These are phyloP conservation scores for Ophiostoma pallidulum DNA, from an alignment of 2,329 filamentous ascomycete species.

Conservation along the genomic window DNA sequence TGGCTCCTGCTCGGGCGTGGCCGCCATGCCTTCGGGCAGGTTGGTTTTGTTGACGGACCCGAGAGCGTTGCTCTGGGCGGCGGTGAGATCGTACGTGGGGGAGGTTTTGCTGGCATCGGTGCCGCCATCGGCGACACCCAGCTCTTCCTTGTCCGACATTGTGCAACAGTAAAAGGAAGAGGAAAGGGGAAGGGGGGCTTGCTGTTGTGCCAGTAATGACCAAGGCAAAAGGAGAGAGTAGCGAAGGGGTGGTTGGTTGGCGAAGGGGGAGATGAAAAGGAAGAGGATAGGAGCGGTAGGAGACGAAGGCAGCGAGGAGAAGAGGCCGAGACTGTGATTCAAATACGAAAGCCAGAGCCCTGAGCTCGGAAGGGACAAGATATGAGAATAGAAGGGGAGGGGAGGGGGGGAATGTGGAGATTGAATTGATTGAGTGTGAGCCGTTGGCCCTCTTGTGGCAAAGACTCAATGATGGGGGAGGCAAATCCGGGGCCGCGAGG, in stretches of 20 bases:
- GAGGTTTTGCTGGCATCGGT: neutral
- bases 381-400: too few relatives aligned
- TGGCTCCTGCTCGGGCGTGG: constrained; percentile 20
- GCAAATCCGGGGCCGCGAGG: too few relatives aligned
- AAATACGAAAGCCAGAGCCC: too few relatives aligned
- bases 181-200: neutral
- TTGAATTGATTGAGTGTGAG: too few relatives aligned
- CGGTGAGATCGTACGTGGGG: constrained; percentile 6
- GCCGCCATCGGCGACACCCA: neutral
- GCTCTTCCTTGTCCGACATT: constrained; percentile 13
- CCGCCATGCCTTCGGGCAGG: neutral
- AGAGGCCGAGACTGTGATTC: neutral
- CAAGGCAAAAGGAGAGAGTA: neutral
- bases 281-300: neutral
- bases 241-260: too few relatives aligned
- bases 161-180: neutral
- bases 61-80: neutral
- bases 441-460: too few relatives aligned
- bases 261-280: neutral
- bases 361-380: too few relatives aligned
- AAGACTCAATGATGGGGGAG: too few relatives aligned
- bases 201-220: too few relatives aligned
- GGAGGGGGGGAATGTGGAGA: too few relatives aligned
- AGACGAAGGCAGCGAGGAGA: neutral
- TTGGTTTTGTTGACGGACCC: neutral